Evolutionary conservation across 148 eudicot species (phyloP).

Genomic region (Camellia lanceoleosa): DNA sequence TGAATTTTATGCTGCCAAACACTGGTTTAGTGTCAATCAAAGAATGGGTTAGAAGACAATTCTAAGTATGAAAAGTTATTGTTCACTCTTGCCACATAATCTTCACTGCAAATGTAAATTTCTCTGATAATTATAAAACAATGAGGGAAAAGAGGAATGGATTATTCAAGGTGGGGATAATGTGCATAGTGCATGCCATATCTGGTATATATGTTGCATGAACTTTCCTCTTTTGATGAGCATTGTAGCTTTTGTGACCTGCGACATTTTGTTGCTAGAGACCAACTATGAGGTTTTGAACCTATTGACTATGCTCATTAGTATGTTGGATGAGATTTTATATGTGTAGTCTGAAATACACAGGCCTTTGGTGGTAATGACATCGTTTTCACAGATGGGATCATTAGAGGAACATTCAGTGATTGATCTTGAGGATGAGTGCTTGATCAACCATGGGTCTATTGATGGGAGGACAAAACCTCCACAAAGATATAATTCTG

Average conservation of each 20-base stretch:
- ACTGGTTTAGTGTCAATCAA: not conserved
- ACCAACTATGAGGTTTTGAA: not conserved
- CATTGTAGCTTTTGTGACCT: too few relatives aligned
- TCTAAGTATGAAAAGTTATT: not conserved
- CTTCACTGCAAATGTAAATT: not conserved
- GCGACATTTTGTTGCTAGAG: too few relatives aligned
- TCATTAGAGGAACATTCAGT: conserved; percentile 18
- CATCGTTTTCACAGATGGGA: conserved; percentile 30
- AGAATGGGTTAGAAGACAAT: not conserved
- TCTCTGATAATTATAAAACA: not conserved
- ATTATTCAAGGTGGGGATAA: not conserved
- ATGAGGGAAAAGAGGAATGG: too few relatives aligned
- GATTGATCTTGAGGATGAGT: conserved; percentile 22
- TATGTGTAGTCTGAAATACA: not conserved
- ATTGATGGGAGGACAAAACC: conserved; percentile 16
- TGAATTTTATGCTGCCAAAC: too few relatives aligned
- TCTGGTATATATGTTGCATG: not conserved
- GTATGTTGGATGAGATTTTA: not conserved
- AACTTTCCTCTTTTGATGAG: not conserved
- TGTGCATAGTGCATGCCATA: not conserved
- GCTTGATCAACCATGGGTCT: conserved; percentile 14
- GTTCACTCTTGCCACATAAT: not conserved
- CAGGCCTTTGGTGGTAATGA: not conserved
- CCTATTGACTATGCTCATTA: not conserved
- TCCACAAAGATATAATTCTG: conserved; percentile 12